Conservation (phyloP, 208 protist species). For the Leishmania gerbilli region DNA sequence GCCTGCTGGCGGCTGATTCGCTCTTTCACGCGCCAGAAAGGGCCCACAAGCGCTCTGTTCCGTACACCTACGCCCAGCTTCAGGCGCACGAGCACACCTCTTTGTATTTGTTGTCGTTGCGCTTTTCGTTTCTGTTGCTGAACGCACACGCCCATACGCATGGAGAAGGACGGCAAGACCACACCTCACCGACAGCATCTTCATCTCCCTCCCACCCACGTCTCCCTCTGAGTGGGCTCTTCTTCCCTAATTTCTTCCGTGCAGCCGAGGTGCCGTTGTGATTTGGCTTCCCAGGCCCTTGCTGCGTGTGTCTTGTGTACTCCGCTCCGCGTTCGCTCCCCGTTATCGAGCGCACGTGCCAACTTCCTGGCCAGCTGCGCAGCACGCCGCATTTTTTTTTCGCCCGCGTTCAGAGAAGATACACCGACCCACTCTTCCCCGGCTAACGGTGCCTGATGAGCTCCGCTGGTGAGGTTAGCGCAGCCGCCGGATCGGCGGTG, state of each 20-base stretch:
- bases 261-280: not conserved
- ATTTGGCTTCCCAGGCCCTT: not conserved
- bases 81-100: not conserved
- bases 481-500: not conserved
- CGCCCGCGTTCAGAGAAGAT: not conserved
- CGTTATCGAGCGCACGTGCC: not conserved
- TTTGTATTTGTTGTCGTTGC: not conserved
- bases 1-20: not conserved
- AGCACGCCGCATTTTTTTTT: not conserved
- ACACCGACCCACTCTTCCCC: not conserved
- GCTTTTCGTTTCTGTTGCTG: not conserved
- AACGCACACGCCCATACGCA: not conserved
- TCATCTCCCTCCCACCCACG: not conserved
- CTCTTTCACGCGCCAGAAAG: not conserved
- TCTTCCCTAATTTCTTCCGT: not conserved
- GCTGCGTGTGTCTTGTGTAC: not conserved
- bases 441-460: not conserved
- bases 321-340: not conserved
- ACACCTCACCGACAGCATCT: not conserved
- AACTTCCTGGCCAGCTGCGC: not conserved
- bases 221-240: not conserved
- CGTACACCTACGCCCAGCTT: no score
- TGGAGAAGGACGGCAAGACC: not conserved
- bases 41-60: not conserved
- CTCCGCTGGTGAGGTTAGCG: not conserved